Base-by-base conservation (phyloP, 371 early-diverging fungal species). In the Mucor circinelloides region DNA sequence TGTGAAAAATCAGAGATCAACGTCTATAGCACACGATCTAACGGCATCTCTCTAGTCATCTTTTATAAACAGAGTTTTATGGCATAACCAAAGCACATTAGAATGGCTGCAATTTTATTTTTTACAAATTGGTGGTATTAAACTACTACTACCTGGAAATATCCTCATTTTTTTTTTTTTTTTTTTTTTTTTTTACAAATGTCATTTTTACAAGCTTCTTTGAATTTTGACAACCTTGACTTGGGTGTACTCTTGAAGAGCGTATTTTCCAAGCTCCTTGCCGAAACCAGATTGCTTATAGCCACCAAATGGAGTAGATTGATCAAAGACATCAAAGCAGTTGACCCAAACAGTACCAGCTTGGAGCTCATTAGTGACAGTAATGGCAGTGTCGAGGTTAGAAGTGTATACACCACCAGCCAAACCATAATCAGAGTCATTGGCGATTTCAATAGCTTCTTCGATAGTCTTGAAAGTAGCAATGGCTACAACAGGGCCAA, bases 401-500 rank as follows among this genome's bases (percentile, higher is more conserved):
- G 74, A 80, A 7, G 95, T 91, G 75, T 90, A 92, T 6, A 97
- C 93, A 40, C 93, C 91, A 4, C 94, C 93, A n/a, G 95, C 95
- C 44, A 97, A 80, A 4, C 95, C 96, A 79, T 90, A 97, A 25
- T 82, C 80, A 31, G 91, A 89, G 57, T 88, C 85, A 75, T 94
- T 92, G 57, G 94, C 95, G 1, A 84, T 76, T 44, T 82, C 85
- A 31, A 95, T 80, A 5, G 88, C 95, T 65, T 95, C 95, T 21
- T 94, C 92, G 6, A 91, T 70, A 1, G 81, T 82, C 57, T 82
- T 85, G 73, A 96, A 95, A 32, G 90, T 90, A 63, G 83, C 80
- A 48, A 95, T 90, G 30, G 87, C 83, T 12, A 93, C 87, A 5
- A 97, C 95, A 0, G 97, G 97, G 2, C 97, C 97, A 85, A 97